These are phyloP conservation scores for Rhizophagus sp. DNA, from an alignment of 192 early-diverging fungal species.

Conservation along the genomic window DNA sequence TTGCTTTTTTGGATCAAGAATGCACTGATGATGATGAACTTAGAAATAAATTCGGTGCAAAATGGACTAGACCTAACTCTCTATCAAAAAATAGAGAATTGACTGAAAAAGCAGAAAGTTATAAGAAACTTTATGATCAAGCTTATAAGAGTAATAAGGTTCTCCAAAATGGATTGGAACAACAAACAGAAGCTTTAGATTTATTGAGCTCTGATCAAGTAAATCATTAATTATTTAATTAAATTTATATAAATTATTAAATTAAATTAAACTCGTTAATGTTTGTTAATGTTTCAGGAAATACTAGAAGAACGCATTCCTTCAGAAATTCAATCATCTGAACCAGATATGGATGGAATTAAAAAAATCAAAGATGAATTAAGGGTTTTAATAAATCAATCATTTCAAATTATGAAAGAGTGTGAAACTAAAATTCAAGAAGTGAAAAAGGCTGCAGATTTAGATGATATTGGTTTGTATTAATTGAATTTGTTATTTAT, in stretches of 20 bases:
- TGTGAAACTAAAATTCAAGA: conserved; percentile 64
- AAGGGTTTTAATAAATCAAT: conserved; percentile 57
- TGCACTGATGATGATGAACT: conserved; percentile 68
- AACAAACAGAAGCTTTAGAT: conserved; percentile 60
- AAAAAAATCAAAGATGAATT: conserved; percentile 59
- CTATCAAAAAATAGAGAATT: conserved; percentile 53
- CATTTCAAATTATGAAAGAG: conserved; percentile 56
- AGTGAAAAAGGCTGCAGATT: conserved; percentile 63
- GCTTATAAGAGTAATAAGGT: conserved; percentile 61
- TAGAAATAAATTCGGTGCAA: conserved; percentile 50
- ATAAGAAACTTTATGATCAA: conserved; percentile 55
- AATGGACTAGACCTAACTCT: conserved; percentile 62
- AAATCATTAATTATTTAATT: conserved; percentile 7
- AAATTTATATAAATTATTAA: conserved; percentile 27
- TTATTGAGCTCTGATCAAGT: conserved; percentile 49
- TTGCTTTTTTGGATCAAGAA: conserved; percentile 69
- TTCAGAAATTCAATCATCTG: conserved; percentile 53
- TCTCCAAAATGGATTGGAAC: conserved; percentile 59
- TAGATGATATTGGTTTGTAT: conserved; percentile 78
- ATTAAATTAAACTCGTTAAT: conserved; percentile 34
- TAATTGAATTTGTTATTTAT: neutral
- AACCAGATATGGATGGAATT: conserved; percentile 35
- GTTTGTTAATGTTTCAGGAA: conserved; percentile 39
- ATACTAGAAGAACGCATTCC: conserved; percentile 63
- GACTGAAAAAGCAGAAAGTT: conserved; percentile 55